Evolutionary conservation across 2,329 filamentous ascomycete species (phyloP), one percentile per base, ranked within the genome.

Genomic region (Raffaelea arxii): DNA sequence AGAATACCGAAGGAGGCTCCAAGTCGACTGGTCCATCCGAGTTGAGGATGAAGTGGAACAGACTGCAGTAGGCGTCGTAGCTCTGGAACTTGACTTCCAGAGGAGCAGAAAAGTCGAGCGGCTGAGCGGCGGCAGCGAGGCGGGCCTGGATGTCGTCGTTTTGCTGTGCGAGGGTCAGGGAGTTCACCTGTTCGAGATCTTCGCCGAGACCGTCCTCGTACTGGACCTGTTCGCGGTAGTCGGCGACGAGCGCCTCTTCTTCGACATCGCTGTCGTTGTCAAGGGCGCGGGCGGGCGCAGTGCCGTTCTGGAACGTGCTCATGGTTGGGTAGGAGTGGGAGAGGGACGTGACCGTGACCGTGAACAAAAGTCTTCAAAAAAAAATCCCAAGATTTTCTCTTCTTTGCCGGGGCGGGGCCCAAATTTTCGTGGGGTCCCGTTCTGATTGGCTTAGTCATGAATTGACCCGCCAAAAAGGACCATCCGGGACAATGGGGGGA

Each of bases 11-110:
- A 57, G 92, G 92, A 55, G 91, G 86, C 68, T 98, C 92, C 57
- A 98, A 75, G 63, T 98, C 92, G 50, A 98, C 91, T 16, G 92
- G 92, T n/a, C 92, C 92, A 57, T 97, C 92, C 43, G 91, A 97
- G 78, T 98, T 98, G 64, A 98, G 75, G 66, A 98, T 96, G 71
- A 88, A 97, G 74, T 98, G 92, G 75, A 98, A 98, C 59, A 98
- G 75, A 69, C 87, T 95, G 82, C 92, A 98, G 78, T 98, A 98
- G 65, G 88, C 87, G 72, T 98, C 92, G 76, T 98, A 98, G 73
- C 90, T 96, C 67, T 88, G 84, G 72, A 97, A 96, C 73, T 97
- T 97, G 66, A 87, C 86, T 69, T 97, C 92, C 47, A 98, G 78
- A 27, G 90, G 87, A 41, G 92, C 92, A 62, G 92, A 89, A 68